Evolutionary conservation across 179 eudicot species (phyloP), one percentile per base, ranked within the genome.

Genomic region (Nepenthes alata): DNA sequence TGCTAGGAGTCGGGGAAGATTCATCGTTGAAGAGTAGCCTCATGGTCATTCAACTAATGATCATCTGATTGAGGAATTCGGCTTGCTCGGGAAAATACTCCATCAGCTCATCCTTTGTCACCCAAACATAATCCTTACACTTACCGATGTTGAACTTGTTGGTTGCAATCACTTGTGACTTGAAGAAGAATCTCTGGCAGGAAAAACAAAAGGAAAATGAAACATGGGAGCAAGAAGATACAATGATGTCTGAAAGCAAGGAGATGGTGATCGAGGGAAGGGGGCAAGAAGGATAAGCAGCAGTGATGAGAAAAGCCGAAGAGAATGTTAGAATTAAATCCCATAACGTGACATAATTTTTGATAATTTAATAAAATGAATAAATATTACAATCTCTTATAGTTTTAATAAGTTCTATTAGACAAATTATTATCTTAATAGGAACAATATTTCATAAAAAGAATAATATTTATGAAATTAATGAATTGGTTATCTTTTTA

Each of bases 121-220:
- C 97, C 97, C 95, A 89, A 47, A 85, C 82, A 65, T 62, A 77
- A 72, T 89, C 97, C 47, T 89, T 83, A 68, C 88, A 85, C 70
- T 74, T 81, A 51, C 68, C 64, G 41, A 89, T 71, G 54, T 81
- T 53, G 37, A 72, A 71, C 75, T 81, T 79, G 84, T 78, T 79
- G 25, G 83, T 57, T 13, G 81, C 89, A 62, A 85, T 85, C 58
- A 87, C 91, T 87, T 89, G 95, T 35, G 91, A 87, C 66, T 89
- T 87, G 70, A 89, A 89, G 83, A 89, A 81, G 78, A 87, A 89
- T 60, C 78, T 74, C 95, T 89, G 89, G 57, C 7, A n/a, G 7
- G 45, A 41, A n/a, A 59, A 11, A 47, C n/a, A n/a, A 3, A 53
- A 37, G 38, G 8, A 59, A 44, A 63, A 53, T 35, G 41, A 53